Evolutionary conservation across 805 yeast species (phyloP).

Genomic region (Wickerhamomyces silvicola): DNA sequence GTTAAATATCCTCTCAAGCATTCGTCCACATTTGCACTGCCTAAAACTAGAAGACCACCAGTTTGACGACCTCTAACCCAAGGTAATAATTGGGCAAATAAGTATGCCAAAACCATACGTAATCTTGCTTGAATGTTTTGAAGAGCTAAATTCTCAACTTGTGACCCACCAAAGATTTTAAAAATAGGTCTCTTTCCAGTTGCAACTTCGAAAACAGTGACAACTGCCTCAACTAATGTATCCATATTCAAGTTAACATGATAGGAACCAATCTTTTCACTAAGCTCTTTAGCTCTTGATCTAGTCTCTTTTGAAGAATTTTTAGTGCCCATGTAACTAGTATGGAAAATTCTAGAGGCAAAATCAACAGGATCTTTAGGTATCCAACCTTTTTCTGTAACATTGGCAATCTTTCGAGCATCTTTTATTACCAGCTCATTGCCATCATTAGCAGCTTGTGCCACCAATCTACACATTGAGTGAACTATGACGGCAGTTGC

Average conservation of each 20-base stretch:
- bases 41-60: slow-evolving; percentile 80
- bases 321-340: slow-evolving; percentile 93
- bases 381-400: slow-evolving; percentile 44
- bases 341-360: slow-evolving; percentile 71
- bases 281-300: slow-evolving; percentile 68
- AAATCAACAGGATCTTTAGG: slow-evolving; percentile 76
- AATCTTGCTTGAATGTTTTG: slow-evolving; percentile 96
- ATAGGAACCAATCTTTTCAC: slow-evolving; percentile 74
- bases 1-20: slow-evolving; percentile 93
- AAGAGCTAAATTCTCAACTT: slow-evolving; percentile 84
- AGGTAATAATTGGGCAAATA: slow-evolving; percentile 91
- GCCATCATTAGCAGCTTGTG: slow-evolving; percentile 59
- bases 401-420: slow-evolving; percentile 60
- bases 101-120: slow-evolving; percentile 89
- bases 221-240: slow-evolving; percentile 64
- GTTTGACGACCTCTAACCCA: slow-evolving; percentile 76
- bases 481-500: slow-evolving; percentile 94
- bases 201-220: slow-evolving; percentile 73
- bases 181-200: slow-evolving; percentile 87
- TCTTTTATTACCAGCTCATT: slow-evolving; percentile 73
- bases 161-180: slow-evolving; percentile 90
- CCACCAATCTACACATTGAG: slow-evolving; percentile 88
- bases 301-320: slow-evolving; percentile 90
- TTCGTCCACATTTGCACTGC: slow-evolving; percentile 97
- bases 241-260: slow-evolving; percentile 95